Conservation (phyloP, 352 stramenopile genomes). For the Phytophthora hybrid region DNA sequence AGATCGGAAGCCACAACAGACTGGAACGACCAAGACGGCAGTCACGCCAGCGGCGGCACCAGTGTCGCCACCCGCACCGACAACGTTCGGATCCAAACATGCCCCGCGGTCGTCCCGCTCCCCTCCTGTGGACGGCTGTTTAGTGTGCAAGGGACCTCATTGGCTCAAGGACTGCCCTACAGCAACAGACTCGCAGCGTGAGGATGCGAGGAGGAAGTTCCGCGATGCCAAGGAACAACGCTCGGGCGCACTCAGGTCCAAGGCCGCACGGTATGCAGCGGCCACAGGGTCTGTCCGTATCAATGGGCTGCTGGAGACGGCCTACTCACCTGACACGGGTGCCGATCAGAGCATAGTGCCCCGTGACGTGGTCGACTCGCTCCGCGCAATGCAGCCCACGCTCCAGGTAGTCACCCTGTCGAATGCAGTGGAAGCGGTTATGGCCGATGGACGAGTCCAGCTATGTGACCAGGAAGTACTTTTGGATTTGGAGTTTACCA, state of each 20-base stretch:
- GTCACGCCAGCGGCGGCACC: no score
- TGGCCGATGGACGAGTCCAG: not conserved
- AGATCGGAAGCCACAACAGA: not conserved
- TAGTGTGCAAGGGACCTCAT: constrained; percentile 5
- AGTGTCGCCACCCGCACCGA: no score
- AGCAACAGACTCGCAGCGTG: not conserved
- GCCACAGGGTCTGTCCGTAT: not conserved
- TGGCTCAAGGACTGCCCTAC: not conserved
- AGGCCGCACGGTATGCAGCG: not conserved
- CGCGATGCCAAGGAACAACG: not conserved
- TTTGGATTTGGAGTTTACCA: not conserved
- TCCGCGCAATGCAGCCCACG: not conserved
- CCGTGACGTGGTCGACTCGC: not conserved
- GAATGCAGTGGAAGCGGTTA: not conserved
- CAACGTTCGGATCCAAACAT: no score
- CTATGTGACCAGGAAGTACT: not conserved
- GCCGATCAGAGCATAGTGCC: not conserved
- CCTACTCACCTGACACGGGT: not conserved
- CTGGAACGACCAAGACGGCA: not conserved
- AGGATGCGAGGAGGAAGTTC: not conserved
- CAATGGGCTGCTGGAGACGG: not conserved
- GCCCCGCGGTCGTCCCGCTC: not conserved
- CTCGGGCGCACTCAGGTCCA: not conserved
- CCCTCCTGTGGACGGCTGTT: constrained; percentile 3
- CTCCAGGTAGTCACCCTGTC: not conserved